Base-by-base conservation (phyloP, 495 filamentous ascomycete species). In the Tetracladium setigerum region DNA sequence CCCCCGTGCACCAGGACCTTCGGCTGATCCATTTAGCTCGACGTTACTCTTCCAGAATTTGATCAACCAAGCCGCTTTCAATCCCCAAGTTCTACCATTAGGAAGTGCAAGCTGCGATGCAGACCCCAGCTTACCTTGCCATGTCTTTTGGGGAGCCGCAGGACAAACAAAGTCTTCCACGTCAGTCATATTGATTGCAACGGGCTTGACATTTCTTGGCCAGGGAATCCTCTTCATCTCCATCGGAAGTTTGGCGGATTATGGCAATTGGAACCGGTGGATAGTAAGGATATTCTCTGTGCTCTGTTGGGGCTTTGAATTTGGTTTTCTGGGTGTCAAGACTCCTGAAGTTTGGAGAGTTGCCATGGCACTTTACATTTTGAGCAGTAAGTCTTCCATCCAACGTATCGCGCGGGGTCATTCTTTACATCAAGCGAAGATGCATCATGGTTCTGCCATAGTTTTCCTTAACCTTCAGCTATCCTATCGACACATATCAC, bases 211-310 rank as follows among this genome's bases (percentile, higher is more conserved):
- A 1, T 58, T 58, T 36, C 48, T 58, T 5, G 32, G 32, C 7
- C 55, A 58, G 40, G 51, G 39, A 9, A 17, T 58, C 1, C 18
- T 58, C n/a, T 58, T 58, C 44, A 44, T 58, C 37, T 37, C 40
- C n/a, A 37, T 58, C 1, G 55, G 55, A 0, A 58, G 55, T 46
- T 38, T 58, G 45, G 55, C 55, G 5, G 55, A 58, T 30, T 58
- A 47, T 46, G 55, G 55, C 18, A 55, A 49, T 35, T 58, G 55
- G 55, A 58, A 58, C 32, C 51, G 45, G 17, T 58, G 55, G 55
- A 47, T 58, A 6, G 51, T 58, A 18, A 48, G 51, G 35, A 35
- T 17, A 8, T 58, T 55, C 34, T 58, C 55, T 4, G 40, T 55
- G 11, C 35, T 58, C 8, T 52, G 43, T 30, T 58, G 48, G 47